Conservation (phyloP, 2,329 filamentous ascomycete genomes). For the Colletotrichum lini region DNA sequence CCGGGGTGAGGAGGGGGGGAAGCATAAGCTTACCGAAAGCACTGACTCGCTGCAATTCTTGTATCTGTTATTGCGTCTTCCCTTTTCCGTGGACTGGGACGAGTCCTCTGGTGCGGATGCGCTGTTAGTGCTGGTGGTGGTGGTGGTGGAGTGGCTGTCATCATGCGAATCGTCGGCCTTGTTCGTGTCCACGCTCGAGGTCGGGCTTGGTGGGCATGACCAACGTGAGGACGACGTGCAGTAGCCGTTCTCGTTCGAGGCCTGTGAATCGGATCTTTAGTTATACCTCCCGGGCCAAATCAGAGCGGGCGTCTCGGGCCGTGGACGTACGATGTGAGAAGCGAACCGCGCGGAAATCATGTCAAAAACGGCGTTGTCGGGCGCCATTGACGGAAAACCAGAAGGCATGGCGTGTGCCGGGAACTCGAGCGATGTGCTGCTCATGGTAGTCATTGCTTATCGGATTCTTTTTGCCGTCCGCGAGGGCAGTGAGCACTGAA, state of each 20-base stretch:
- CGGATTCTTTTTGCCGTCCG: background rate
- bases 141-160: conserved; percentile 30
- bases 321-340: conserved; percentile 25
- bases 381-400: conserved; percentile 11
- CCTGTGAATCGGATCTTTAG: conserved; percentile 10
- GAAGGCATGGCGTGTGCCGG: conserved; percentile 24
- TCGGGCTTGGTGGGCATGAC: conserved; percentile 37
- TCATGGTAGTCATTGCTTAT: conserved; percentile 4
- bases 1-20: too few species aligned
- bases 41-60: conserved; percentile 42
- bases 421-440: conserved; percentile 21
- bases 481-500: background rate
- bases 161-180: conserved; percentile 32
- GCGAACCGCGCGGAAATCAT: conserved; percentile 40
- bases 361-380: conserved; percentile 24
- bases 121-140: background rate
- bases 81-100: conserved; percentile 22
- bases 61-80: conserved; percentile 37
- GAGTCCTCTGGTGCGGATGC: conserved; percentile 10
- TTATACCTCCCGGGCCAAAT: background rate
- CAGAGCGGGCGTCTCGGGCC: too few species aligned
- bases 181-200: conserved; percentile 35
- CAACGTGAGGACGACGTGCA: conserved; percentile 35
- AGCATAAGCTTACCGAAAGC: conserved; percentile 34
- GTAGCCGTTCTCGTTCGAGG: conserved; percentile 30